phyloP scores from a whole-genome alignment of 148 eudicot species.

The Simmondsia chinensis region DNA sequence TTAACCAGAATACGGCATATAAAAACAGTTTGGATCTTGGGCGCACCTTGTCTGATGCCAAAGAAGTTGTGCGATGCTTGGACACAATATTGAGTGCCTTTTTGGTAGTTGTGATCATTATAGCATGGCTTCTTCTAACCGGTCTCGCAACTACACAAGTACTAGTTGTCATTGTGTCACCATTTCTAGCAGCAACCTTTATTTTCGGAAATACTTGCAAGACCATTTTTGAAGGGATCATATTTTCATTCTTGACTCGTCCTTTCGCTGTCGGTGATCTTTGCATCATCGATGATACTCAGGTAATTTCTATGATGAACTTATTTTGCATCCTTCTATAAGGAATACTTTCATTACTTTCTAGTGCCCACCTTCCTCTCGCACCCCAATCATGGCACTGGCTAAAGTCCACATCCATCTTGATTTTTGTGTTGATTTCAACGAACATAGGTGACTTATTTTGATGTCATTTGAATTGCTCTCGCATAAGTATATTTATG shows the following conservation, averaged over 20 bases:
- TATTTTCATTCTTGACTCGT: constrained; percentile 39
- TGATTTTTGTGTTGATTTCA: too few species aligned
- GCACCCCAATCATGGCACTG: too few species aligned
- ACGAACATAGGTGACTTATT: too few species aligned
- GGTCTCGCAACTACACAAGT: constrained; percentile 32
- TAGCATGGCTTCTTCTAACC: constrained; percentile 36
- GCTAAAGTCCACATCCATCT: too few species aligned
- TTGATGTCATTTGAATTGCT: too few species aligned
- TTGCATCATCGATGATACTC: constrained; percentile 38
- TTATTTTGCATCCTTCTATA: too few species aligned
- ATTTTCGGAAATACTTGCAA: constrained; percentile 43
- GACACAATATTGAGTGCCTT: constrained; percentile 31
- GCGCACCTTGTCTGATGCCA: constrained; percentile 5
- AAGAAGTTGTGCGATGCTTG: constrained; percentile 32
- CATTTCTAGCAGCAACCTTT: constrained; percentile 41
- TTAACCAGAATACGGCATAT: constrained; percentile 4
- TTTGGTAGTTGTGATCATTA: constrained; percentile 11
- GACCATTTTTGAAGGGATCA: constrained; percentile 37
- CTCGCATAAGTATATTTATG: too few species aligned
- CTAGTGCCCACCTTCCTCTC: too few species aligned
- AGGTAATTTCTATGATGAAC: too few species aligned
- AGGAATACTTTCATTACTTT: too few species aligned
- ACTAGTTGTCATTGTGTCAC: constrained; percentile 30
- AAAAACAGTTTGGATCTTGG: constrained; percentile 1
- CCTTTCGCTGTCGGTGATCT: constrained; percentile 51